Percentiles rank a stretch among this genome's conserved stretches.
Evolutionary conservation across 140 eudicot species (phyloP).

Genomic region (Anethum foeniculum): DNA sequence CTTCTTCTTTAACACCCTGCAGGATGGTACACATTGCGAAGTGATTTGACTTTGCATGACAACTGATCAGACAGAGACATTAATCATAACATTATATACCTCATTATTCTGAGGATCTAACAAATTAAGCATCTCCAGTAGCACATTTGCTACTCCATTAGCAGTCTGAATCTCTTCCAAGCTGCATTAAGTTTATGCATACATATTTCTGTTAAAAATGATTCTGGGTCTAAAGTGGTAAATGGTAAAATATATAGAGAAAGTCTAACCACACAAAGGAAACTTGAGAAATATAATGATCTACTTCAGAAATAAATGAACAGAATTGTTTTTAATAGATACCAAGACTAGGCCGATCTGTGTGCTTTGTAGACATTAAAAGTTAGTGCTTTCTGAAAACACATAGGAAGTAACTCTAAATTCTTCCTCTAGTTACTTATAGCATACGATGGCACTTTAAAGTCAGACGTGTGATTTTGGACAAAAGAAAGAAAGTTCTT

Average conservation of each 20-base stretch:
- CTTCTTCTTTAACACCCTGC: slow-evolving; percentile 74
- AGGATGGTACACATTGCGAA: not conserved
- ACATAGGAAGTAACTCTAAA: not conserved
- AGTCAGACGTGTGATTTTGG: not conserved
- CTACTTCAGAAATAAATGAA: not conserved
- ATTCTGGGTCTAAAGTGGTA: not conserved
- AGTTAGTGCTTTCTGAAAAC: not conserved
- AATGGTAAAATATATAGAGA: not conserved
- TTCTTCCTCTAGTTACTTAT: not conserved
- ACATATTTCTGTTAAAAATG: not conserved
- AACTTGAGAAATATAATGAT: not conserved
- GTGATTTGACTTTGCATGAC: not conserved
- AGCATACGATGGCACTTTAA: not conserved
- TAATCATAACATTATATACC: slow-evolving; percentile 25
- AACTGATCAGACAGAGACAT: not conserved
- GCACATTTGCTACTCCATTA: slow-evolving; percentile 68
- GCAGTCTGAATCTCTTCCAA: slow-evolving; percentile 76
- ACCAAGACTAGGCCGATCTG: not conserved
- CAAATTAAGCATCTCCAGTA: slow-evolving; percentile 73
- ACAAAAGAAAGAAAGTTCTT: not conserved
- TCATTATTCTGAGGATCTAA: slow-evolving; percentile 61
- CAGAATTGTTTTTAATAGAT: not conserved
- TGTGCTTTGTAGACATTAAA: not conserved
- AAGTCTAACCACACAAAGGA: not conserved
- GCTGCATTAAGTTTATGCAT: slow-evolving; percentile 31